phyloP scores from a whole-genome alignment of 768 basidiomycete genomes.

The Tulasnella sp. region DNA sequence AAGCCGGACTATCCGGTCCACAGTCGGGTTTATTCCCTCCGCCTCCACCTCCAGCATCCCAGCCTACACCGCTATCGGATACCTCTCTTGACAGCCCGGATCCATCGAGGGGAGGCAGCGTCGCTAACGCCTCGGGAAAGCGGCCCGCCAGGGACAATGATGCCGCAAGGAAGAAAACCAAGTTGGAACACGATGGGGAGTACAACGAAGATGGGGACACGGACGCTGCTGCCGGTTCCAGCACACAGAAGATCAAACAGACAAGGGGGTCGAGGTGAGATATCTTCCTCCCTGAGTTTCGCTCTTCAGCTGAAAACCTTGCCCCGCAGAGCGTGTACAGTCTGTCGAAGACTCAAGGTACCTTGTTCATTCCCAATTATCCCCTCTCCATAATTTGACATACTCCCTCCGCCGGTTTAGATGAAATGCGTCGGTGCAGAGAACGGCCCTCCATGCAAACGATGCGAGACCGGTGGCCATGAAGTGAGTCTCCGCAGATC shows the following conservation, averaged over 20 bases:
- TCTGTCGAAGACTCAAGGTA: slow-evolving; percentile 76
- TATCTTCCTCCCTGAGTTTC: slow-evolving; percentile 14
- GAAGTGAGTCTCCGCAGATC: slow-evolving; percentile 4
- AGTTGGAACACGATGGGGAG: slow-evolving; percentile 49
- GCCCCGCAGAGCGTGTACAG: slow-evolving; percentile 72
- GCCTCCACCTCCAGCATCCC: slow-evolving; percentile 42
- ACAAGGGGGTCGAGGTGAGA: slow-evolving; percentile 79
- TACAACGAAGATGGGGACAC: slow-evolving; percentile 40
- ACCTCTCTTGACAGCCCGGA: slow-evolving; percentile 51
- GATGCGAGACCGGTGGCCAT: slow-evolving; percentile 49
- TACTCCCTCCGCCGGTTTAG: slow-evolving; percentile 25
- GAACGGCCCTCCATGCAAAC: slow-evolving; percentile 84
- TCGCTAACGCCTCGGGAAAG: slow-evolving; percentile 13
- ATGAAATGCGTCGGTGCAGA: slow-evolving; percentile 93
- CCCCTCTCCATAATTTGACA: not conserved
- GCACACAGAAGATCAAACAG: slow-evolving; percentile 62
- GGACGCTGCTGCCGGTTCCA: slow-evolving; percentile 55
- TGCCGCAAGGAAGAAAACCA: slow-evolving; percentile 57
- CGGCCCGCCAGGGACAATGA: slow-evolving; percentile 36
- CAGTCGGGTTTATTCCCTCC: slow-evolving; percentile 41
- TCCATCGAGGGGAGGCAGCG: slow-evolving; percentile 40
- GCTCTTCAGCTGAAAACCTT: slow-evolving; percentile 30
- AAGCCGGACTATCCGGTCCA: slow-evolving; percentile 10
- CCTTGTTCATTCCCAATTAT: not conserved
- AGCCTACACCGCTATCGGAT: slow-evolving; percentile 76